Evolutionary conservation across 2,329 filamentous ascomycete genomes (phyloP).

Genomic region (Penicillium psychrosexuale): DNA sequence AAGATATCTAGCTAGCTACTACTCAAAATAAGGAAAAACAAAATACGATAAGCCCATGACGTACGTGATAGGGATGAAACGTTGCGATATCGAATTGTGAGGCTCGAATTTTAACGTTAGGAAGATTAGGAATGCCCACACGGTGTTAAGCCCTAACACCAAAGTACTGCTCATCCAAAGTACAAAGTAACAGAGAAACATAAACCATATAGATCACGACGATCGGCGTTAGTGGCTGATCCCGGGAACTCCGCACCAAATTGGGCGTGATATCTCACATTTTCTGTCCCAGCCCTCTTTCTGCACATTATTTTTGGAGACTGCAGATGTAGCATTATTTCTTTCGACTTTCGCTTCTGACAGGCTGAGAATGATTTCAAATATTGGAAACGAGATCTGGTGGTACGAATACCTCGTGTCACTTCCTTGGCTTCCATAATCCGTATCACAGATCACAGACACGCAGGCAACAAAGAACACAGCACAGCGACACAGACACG

Average conservation of each 20-base stretch:
- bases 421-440: neutral
- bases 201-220: neutral
- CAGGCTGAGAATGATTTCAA: neutral
- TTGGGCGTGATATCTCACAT: constrained; percentile 28
- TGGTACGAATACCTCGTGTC: neutral
- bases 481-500: neutral
- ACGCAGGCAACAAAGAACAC: neutral
- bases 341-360: neutral
- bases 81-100: constrained; percentile 3
- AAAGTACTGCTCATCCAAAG: neutral
- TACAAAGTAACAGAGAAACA: neutral
- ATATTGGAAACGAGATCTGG: neutral
- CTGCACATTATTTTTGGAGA: constrained; percentile 3
- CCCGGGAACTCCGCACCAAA: neutral
- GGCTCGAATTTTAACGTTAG: constrained; percentile 11
- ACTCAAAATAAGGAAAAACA: neutral
- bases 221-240: constrained; percentile 18
- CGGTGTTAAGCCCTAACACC: neutral
- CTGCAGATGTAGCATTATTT: neutral
- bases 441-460: neutral
- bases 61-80: constrained; percentile 12
- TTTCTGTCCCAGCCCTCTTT: constrained; percentile 17
- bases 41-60: neutral
- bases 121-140: constrained; percentile 4
- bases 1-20: neutral